Evolutionary conservation across 305 asterid species (phyloP).

Genomic region (Plantago coronopus): DNA sequence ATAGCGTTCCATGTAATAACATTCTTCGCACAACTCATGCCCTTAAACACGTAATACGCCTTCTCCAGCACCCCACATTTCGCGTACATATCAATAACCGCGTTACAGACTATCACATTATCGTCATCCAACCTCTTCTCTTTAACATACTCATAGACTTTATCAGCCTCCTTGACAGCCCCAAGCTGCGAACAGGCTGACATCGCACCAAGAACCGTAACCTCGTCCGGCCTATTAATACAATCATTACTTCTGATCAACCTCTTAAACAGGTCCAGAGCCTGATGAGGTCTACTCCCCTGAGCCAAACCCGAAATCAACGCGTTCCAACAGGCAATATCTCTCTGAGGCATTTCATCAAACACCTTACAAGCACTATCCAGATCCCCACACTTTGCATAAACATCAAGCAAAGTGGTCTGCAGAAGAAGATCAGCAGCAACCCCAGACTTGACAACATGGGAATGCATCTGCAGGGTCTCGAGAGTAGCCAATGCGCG

Average conservation of each 20-base stretch:
- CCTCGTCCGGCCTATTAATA: slow-evolving; percentile 63
- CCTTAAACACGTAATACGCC: slow-evolving; percentile 48
- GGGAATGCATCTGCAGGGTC: slow-evolving; percentile 54
- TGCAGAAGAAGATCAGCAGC: slow-evolving; percentile 56
- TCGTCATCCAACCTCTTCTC: slow-evolving; percentile 33
- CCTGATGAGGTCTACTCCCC: slow-evolving; percentile 69
- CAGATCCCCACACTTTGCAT: slow-evolving; percentile 65
- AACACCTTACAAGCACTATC: slow-evolving; percentile 51
- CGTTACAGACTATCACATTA: slow-evolving; percentile 72
- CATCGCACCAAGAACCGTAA: slow-evolving; percentile 81
- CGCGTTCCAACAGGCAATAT: slow-evolving; percentile 86
- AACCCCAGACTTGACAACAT: slow-evolving; percentile 50
- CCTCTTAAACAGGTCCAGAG: slow-evolving; percentile 50
- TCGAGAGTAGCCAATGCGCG: slow-evolving; percentile 58
- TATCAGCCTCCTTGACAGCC: slow-evolving; percentile 53
- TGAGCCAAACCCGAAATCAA: slow-evolving; percentile 84
- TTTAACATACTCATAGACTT: slow-evolving; percentile 41
- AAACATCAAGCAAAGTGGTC: slow-evolving; percentile 73
- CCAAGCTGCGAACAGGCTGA: slow-evolving; percentile 91
- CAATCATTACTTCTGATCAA: slow-evolving; percentile 21
- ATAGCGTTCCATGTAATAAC: slow-evolving; percentile 85
- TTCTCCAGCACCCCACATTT: slow-evolving; percentile 78
- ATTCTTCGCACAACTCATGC: slow-evolving; percentile 48
- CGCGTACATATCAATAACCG: slow-evolving; percentile 74
- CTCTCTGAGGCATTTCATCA: slow-evolving; percentile 67